Evolutionary conservation across 495 filamentous ascomycete species (phyloP), one percentile per base, ranked within the genome.

Genomic region (Penicillium silybi): DNA sequence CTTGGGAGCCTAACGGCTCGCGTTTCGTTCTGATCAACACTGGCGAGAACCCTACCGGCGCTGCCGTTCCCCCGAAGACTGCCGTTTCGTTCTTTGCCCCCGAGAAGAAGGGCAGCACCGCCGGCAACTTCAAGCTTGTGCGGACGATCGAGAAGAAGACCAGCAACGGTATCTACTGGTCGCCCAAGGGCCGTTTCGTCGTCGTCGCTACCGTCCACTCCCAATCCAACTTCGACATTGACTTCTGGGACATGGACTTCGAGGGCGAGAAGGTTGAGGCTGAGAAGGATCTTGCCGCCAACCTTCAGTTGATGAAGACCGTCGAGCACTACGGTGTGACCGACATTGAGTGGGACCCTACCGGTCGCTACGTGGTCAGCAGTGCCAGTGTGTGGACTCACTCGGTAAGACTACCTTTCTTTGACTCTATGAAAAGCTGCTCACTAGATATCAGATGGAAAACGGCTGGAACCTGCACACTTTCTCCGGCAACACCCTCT

Each of bases 131-230:
- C 80, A 93, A 89, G 78, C 87, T 92, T 57, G 84, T 97, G 49
- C 84, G 88, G 38, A 97, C 90, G 0, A 78, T 95, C 18, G 93
- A 98, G 58, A 96, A 96, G 84, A 97, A 96, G 81, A 98, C 91
- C 70, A 95, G 85, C 80, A 98, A 98, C 63, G 95, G 88, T 46
- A 97, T 98, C 64, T 96, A 96, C 83, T 98, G 93, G 93, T 95
- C 90, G n/a, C 93, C 93, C 13, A 90, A 88, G 76, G 93, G 93
- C 15, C 84, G 93, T 16, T 97, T 98, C 64, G 91, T 96, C 40
- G 82, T 96, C 38, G 83, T 98, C 13, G 93, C 89, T 19, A 93
- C 93, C 2, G 87, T 98, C 13, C 85, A 89, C 75, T 95, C 89
- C 51, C 85, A 89, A 65, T 87, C 95, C 71, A 89, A 81, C 74